Percentiles rank a stretch among this genome's conserved stretches.
phyloP scores from a whole-genome alignment of 495 filamentous ascomycete species.

The Choiromyces venosus region DNA sequence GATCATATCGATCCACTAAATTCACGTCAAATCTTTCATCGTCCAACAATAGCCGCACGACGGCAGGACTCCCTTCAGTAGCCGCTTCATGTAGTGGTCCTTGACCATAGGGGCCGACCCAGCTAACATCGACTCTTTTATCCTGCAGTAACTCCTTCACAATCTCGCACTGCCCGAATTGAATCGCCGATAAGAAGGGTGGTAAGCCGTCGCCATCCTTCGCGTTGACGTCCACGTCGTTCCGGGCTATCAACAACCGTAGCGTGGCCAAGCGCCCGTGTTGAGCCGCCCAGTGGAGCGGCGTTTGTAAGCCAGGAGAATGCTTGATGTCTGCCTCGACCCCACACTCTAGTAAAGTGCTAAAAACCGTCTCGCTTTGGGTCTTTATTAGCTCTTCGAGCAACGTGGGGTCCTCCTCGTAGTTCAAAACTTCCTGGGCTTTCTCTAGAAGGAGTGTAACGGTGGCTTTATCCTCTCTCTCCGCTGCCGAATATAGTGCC shows the following conservation, averaged over 20 bases:
- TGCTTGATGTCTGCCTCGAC: not conserved
- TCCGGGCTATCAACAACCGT: not conserved
- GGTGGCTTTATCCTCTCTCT: not conserved
- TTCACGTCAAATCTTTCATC: not conserved
- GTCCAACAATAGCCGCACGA: slow-evolving; percentile 6
- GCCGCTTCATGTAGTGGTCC: slow-evolving; percentile 4
- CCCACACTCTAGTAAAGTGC: not conserved
- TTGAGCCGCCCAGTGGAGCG: slow-evolving; percentile 19
- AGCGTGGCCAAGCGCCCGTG: not conserved
- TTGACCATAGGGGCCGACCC: not conserved
- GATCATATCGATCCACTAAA: not conserved
- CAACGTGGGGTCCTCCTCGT: not conserved
- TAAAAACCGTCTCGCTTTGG: not conserved
- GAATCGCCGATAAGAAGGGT: not conserved
- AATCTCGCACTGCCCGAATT: not conserved
- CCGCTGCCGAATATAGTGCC: slow-evolving; percentile 6
- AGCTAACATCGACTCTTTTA: not conserved
- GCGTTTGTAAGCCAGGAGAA: not conserved
- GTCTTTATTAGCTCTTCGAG: not conserved
- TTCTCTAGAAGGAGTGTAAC: not conserved
- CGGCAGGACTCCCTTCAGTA: not conserved
- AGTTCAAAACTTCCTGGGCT: not conserved
- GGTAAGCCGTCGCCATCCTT: not conserved
- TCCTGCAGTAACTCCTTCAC: not conserved
- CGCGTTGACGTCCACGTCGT: not conserved